Evolutionary conservation across 306 rosid genomes (phyloP).

Genomic region (Chamaecrista fasciculata): DNA sequence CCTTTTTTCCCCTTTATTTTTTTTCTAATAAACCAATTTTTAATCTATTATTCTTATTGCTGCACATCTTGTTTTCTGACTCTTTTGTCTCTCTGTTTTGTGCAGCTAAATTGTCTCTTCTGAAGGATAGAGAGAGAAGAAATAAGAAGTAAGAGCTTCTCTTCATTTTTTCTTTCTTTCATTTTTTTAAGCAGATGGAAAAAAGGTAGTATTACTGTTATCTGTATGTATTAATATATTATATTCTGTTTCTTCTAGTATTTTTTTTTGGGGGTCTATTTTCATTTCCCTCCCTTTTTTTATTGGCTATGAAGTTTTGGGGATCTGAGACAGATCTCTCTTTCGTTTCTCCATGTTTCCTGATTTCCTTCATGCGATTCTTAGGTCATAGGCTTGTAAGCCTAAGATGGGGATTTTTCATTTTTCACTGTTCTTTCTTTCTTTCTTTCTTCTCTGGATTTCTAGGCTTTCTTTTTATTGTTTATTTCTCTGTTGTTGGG

Average conservation of each 20-base stretch:
- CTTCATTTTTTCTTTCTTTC: not conserved
- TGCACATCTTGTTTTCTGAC: not conserved
- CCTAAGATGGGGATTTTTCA: slow-evolving; percentile 31
- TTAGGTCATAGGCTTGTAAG: slow-evolving; percentile 28
- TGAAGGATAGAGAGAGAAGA: slow-evolving; percentile 6
- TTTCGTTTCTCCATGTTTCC: slow-evolving; percentile 30
- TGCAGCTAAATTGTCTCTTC: slow-evolving; percentile 25
- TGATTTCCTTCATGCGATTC: slow-evolving; percentile 28
- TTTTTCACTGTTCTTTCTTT: too few species aligned
- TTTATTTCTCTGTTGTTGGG: slow-evolving; percentile 37
- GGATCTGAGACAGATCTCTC: slow-evolving; percentile 69
- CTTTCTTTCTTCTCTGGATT: slow-evolving; percentile 26
- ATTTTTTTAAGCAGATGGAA: not conserved
- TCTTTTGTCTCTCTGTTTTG: not conserved
- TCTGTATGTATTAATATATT: not conserved
- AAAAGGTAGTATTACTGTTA: slow-evolving; percentile 43
- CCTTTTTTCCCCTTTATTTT: not conserved
- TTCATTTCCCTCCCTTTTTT: slow-evolving; percentile 24
- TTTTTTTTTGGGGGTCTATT: slow-evolving; percentile 12
- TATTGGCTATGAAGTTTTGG: slow-evolving; percentile 25
- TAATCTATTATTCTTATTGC: not conserved
- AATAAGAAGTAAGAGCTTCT: not conserved
- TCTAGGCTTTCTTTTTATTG: slow-evolving; percentile 21
- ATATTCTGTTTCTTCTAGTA: slow-evolving; percentile 14
- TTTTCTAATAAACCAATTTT: not conserved